A percentile compares a stretch with the other conserved stretches of the same genome.
Evolutionary conservation across 495 filamentous ascomycete genomes (phyloP).

Genomic region (Hypoxylon lienhwacheense): DNA sequence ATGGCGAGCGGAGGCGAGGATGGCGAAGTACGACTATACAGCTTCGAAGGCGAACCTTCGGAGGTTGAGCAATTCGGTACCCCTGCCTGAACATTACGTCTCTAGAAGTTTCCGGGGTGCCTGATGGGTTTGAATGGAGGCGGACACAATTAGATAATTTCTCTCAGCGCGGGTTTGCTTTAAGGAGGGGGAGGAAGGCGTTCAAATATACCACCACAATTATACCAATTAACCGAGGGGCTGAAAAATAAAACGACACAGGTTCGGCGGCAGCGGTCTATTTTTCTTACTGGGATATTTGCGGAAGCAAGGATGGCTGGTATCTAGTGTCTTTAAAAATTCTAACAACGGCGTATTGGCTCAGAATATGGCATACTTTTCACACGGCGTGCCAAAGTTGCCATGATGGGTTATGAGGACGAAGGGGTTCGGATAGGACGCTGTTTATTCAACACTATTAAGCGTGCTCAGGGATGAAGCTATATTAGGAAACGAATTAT

Average conservation of each 20-base stretch:
- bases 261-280: slow-evolving; percentile 1
- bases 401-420: neutral
- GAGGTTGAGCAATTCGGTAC: slow-evolving; percentile 42
- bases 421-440: slow-evolving; percentile 2
- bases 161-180: slow-evolving; percentile 15
- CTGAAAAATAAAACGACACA: slow-evolving; percentile 6
- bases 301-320: slow-evolving; percentile 10
- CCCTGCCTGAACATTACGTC: slow-evolving; percentile 37
- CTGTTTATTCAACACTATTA: slow-evolving; percentile 22
- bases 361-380: neutral
- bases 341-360: slow-evolving; percentile 17
- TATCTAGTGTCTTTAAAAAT: slow-evolving; percentile 16
- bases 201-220: slow-evolving; percentile 25
- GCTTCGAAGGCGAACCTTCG: slow-evolving; percentile 63
- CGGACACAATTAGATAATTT: slow-evolving; percentile 1
- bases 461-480: neutral
- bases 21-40: slow-evolving; percentile 83
- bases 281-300: slow-evolving; percentile 7
- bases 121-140: neutral
- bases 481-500: neutral
- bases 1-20: slow-evolving; percentile 93
- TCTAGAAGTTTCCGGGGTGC: neutral
- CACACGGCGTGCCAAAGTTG: slow-evolving; percentile 1
- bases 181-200: slow-evolving; percentile 20
- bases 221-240: slow-evolving; percentile 10